These are phyloP conservation scores for Cymbopogon flexuosus DNA, from an alignment of 202 grass and related monocot species.

Conservation along the genomic window DNA sequence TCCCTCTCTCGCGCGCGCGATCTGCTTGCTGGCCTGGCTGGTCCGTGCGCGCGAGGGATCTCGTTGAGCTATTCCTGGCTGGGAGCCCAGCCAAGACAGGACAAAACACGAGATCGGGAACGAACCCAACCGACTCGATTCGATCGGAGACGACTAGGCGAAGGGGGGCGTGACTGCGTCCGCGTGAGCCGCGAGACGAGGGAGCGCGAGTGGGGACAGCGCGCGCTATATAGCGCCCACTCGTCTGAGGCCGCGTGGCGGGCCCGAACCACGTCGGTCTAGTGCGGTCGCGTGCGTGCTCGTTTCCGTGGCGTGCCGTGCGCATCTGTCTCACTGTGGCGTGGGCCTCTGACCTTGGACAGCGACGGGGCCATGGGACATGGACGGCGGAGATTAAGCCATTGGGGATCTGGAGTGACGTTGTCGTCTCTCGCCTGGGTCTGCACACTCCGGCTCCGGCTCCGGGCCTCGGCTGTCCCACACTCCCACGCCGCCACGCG, in stretches of 20 bases:
- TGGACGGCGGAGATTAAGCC: not conserved
- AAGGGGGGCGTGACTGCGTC: not conserved
- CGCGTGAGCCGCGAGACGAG: not conserved
- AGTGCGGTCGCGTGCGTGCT: not conserved
- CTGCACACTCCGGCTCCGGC: too few species aligned
- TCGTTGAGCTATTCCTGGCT: not conserved
- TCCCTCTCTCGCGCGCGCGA: not conserved
- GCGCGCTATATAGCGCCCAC: slow-evolving; percentile 26
- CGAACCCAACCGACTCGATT: not conserved
- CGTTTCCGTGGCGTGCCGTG: not conserved
- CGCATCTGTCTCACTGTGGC: not conserved
- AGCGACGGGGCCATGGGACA: not conserved
- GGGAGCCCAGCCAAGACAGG: not conserved
- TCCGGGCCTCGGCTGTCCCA: too few species aligned
- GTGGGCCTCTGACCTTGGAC: not conserved
- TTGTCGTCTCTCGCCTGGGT: too few species aligned
- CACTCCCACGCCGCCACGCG: too few species aligned
- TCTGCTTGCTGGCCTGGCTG: not conserved
- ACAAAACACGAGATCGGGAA: not conserved
- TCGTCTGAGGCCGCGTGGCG: slow-evolving; percentile 8
- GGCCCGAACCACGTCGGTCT: not conserved
- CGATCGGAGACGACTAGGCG: not conserved
- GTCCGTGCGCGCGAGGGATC: not conserved
- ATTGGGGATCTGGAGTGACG: not conserved
- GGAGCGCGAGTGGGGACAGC: not conserved